Base-by-base conservation (phyloP, 2,329 filamentous ascomycete species). In the Cryphonectria japonica region DNA sequence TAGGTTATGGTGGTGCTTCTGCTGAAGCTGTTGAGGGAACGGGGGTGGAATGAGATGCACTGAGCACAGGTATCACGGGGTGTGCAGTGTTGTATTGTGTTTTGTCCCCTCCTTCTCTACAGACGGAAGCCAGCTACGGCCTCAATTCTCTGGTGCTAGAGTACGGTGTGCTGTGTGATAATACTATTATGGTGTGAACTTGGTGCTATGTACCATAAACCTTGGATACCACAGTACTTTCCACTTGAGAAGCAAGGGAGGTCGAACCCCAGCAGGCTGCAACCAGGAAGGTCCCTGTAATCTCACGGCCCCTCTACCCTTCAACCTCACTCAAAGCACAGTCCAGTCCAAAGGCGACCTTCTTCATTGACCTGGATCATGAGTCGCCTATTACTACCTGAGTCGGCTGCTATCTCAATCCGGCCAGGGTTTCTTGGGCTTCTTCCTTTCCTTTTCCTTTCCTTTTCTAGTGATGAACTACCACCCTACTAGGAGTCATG, bases 251-350 rank as follows among this genome's bases (percentile, higher is more conserved):
- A 61, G 59, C 32, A 61, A 61, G 59, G 59, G 59, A 39, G 46
- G 46, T 11, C 19, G 8, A 6, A 22, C 34, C 54, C 54, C n/a
- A 26, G 41, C 26, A 8, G 43, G 26, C 43, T 65, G 41, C 1
- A n/a, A 52, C 52, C 63, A 65, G 63, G 63, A 26, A 52, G 26
- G 9, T 6, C 63, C 63, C 41, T 65, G 63, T 29, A 46, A 29
- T 9, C 13, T 7, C 16, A 29, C 2, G 61, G 39, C 7, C 37
- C 61, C 37, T 43, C 37, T 41, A 16, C 32, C 60, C 39, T 39
- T 43, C 26, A 11, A 64, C 26, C 16, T 46, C n/a, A n/a, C 46
- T n/a, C 6, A 3, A 50, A 50, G 8, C 19, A 50, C 46, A 50
- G 46, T 50, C 46, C 46, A 50, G 46, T 50, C 46, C 22, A 60